Evolutionary conservation across 1,284 basidiomycete genomes (phyloP).

Genomic region (Tilletia horrida): DNA sequence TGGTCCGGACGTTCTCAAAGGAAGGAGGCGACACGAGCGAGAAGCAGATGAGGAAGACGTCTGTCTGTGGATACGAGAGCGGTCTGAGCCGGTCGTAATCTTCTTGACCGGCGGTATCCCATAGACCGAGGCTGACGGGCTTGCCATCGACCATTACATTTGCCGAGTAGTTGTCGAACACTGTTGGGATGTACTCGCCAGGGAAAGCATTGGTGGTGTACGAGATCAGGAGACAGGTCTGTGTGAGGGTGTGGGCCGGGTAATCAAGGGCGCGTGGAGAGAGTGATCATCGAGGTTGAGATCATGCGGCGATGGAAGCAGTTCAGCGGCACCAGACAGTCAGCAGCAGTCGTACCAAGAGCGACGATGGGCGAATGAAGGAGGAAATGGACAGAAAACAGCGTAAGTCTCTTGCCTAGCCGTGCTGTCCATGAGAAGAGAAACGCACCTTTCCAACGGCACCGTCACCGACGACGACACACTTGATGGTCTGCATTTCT

Average conservation of each 20-base stretch:
- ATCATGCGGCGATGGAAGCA: too few species aligned
- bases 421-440: neutral
- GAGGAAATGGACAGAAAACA: neutral
- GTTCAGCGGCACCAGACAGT: too few species aligned
- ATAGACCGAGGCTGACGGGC: slow-evolving; percentile 92
- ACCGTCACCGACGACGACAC: slow-evolving; percentile 55
- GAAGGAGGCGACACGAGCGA: slow-evolving; percentile 93
- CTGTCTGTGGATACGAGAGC: slow-evolving; percentile 96
- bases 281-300: too few species aligned
- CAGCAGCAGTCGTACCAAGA: neutral
- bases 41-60: slow-evolving; percentile 99
- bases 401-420: neutral
- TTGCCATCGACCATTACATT: slow-evolving; percentile 98
- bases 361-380: neutral
- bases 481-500: slow-evolving; percentile 50
- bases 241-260: too few species aligned
- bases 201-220: slow-evolving; percentile 55
- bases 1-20: slow-evolving; percentile 97
- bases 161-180: slow-evolving; percentile 87
- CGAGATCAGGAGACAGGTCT: slow-evolving; percentile 53
- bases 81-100: slow-evolving; percentile 91
- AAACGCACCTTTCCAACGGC: slow-evolving; percentile 46
- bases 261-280: too few species aligned
- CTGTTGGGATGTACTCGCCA: slow-evolving; percentile 58
- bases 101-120: slow-evolving; percentile 60